Percentiles rank a stretch among this genome's conserved stretches.
Evolutionary conservation across 768 basidiomycete species (phyloP).

Genomic region (Pisolithus marmoratus): DNA sequence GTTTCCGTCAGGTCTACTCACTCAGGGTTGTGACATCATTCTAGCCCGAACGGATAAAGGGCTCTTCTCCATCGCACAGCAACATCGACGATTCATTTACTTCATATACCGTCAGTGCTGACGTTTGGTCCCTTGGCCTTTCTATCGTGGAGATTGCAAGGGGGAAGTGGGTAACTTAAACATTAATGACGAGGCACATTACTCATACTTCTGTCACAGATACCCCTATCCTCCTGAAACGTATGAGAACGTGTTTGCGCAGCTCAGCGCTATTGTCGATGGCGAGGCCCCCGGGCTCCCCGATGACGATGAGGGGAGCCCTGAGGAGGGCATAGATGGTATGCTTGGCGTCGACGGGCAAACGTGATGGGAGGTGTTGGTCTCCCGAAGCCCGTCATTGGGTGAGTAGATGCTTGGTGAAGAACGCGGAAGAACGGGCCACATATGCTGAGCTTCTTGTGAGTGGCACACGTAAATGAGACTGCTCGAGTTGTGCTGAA

Average conservation of each 20-base stretch:
- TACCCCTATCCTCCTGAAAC: constrained; percentile 99
- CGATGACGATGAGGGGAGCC: constrained; percentile 34
- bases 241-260: constrained; percentile 95
- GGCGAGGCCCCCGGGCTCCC: constrained; percentile 89
- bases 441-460: constrained; percentile 81
- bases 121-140: constrained; percentile 96
- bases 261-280: constrained; percentile 93
- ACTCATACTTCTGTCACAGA: constrained; percentile 10
- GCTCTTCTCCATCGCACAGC: constrained; percentile 55
- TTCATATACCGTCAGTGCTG: constrained; percentile 91
- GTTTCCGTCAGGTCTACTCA: not conserved
- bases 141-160: constrained; percentile 90
- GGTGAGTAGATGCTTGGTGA: constrained; percentile 73
- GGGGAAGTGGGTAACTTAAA: constrained; percentile 39
- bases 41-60: constrained; percentile 93
- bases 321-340: constrained; percentile 10
- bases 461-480: constrained; percentile 21
- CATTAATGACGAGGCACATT: not conserved
- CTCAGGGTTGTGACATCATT: not conserved
- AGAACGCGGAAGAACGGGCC: constrained; percentile 72
- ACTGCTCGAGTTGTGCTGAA: constrained; percentile 1
- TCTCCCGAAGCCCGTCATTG: constrained; percentile 66
- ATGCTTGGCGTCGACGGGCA: constrained; percentile 5
- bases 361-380: constrained; percentile 17
- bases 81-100: constrained; percentile 27